These are phyloP conservation scores for Cercis canadensis DNA, from an alignment of 306 rosid genomes.

Conservation along the genomic window DNA sequence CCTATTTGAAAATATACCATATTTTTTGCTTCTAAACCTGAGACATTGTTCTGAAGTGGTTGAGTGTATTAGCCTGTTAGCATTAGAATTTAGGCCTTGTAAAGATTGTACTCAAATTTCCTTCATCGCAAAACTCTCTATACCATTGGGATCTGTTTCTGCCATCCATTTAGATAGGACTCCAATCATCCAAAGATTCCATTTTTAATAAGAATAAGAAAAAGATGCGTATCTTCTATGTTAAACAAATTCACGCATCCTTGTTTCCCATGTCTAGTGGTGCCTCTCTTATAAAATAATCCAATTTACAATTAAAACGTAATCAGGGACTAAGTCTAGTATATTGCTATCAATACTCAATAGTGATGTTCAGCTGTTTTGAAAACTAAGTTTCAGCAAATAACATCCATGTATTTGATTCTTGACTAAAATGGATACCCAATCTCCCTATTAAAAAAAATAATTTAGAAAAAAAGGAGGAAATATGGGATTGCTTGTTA, in stretches of 20 bases:
- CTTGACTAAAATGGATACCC: no score
- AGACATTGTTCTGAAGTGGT: no score
- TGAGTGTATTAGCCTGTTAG: no score
- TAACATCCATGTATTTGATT: no score
- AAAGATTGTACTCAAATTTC: not conserved
- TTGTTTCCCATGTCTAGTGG: no score
- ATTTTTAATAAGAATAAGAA: constrained; percentile 6
- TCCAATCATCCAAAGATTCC: constrained; percentile 16
- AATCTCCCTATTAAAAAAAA: no score
- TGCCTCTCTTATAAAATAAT: constrained; percentile 3
- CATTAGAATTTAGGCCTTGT: no score
- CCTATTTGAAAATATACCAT: no score
- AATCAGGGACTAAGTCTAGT: not conserved
- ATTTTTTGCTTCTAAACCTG: no score
- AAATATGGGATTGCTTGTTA: constrained; percentile 11
- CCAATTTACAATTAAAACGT: not conserved
- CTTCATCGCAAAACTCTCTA: no score
- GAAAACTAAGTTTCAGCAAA: not conserved
- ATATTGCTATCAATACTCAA: not conserved
- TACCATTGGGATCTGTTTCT: constrained; percentile 31
- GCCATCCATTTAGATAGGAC: not conserved
- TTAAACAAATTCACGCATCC: no score
- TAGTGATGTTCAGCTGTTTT: not conserved
- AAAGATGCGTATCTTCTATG: no score
- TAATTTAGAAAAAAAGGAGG: not conserved